Evolutionary conservation across 768 basidiomycete species (phyloP), one percentile per base, ranked within the genome.

Genomic region (Agrocybe praecox): DNA sequence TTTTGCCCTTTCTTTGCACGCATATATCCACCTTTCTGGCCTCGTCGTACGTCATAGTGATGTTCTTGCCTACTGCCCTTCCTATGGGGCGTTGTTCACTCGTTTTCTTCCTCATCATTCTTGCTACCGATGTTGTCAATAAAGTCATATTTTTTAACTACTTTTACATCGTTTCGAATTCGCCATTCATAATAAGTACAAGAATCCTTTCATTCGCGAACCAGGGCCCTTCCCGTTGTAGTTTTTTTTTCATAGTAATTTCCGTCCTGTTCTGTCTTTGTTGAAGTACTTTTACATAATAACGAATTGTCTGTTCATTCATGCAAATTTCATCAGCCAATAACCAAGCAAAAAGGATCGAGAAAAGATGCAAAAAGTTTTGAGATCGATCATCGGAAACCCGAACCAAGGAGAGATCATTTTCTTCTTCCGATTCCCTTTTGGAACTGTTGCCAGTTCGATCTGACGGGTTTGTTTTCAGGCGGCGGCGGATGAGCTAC

Each of bases 401-500:
- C 26, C 4, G 36, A 14, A 15, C 8, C 21, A 7, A 10, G 11
- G 34, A 17, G 10, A 21, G 17, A 45, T 64, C 48, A 67, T 52
- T 65, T 71, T 40, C 68, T 60, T 54, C 67, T 68, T 42, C 72
- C 65, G 17, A 68, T 71, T 43, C 73, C 72, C 54, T 78, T 78
- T 57, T 81, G 78, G 57, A 82, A 87, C 53, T 85, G 80, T 67
- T 86, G 83, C 86, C 86, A 87, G 40, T 78, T 81, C 21, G 80
- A 77, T 46, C 74, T 74, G 17, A 67, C 61, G 15, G 76, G 74
- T 47, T 74, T 72, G 12, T 72, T 14, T 56, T 63, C 52, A 24
- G 67, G 40, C 48, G 56, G 49, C 50, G 62, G 54, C 21, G 67
- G 50, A 24, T 62, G 59, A 33, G 64, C 66, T 56, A 29, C 23